A percentile compares a stretch with the other conserved stretches of the same genome.
These are phyloP conservation scores for Tricholoma terreum DNA, from an alignment of 768 basidiomycete genomes.

Conservation along the genomic window DNA sequence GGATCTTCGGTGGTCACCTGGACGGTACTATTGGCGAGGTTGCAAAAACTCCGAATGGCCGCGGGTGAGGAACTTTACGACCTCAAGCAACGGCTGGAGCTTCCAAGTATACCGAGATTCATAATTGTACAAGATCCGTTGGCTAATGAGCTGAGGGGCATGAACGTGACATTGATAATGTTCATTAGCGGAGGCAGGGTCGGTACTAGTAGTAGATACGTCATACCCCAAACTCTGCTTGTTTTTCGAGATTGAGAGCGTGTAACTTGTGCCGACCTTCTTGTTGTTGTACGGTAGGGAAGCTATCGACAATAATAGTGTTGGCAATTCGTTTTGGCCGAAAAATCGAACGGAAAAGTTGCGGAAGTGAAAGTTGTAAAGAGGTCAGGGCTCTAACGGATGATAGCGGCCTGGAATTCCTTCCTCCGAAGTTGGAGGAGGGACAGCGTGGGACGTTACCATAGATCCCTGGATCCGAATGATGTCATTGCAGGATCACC, in stretches of 20 bases:
- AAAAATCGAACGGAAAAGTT: too few relatives aligned
- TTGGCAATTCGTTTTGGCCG: too few relatives aligned
- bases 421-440: too few relatives aligned
- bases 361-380: too few relatives aligned
- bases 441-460: not conserved
- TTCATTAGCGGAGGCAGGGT: not conserved
- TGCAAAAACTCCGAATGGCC: constrained; percentile 1
- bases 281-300: too few relatives aligned
- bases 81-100: constrained; percentile 7
- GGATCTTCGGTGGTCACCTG: constrained; percentile 12
- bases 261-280: too few relatives aligned
- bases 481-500: not conserved
- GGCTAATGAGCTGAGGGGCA: not conserved
- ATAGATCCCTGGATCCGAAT: not conserved
- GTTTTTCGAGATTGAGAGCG: too few relatives aligned
- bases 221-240: constrained; percentile 12
- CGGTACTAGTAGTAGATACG: constrained; percentile 2
- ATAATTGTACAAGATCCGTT: constrained; percentile 7
- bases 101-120: constrained; percentile 6
- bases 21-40: not conserved
- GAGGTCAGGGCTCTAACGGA: too few relatives aligned
- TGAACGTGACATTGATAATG: not conserved
- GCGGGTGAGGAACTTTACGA: not conserved
- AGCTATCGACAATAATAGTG: too few relatives aligned
- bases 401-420: too few relatives aligned